Evolutionary conservation across 768 basidiomycete genomes (phyloP).

Genomic region (Collybiopsis confluens): DNA sequence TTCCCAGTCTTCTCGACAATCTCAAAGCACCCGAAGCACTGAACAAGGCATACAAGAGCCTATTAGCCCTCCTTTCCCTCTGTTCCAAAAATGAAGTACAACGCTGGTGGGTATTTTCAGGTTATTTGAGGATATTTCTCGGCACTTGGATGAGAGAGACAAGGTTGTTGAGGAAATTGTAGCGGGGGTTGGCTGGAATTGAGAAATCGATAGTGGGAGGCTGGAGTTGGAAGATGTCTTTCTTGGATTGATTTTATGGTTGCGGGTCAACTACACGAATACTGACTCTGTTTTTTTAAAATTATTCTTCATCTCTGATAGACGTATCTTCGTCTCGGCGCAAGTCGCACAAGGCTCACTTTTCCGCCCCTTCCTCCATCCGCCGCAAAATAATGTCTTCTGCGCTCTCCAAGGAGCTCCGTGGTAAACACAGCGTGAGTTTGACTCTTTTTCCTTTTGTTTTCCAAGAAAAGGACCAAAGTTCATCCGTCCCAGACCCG

Average conservation of each 20-base stretch:
- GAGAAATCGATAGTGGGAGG: background rate
- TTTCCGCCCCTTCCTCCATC: slow-evolving; percentile 88
- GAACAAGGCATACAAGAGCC: slow-evolving; percentile 42
- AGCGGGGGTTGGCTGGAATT: background rate
- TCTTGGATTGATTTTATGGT: slow-evolving; percentile 1
- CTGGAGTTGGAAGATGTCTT: background rate
- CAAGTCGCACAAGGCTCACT: slow-evolving; percentile 98
- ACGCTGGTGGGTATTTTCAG: slow-evolving; percentile 62
- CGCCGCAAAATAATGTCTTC: slow-evolving; percentile 99
- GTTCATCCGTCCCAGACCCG: slow-evolving; percentile 52
- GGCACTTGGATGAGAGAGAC: no score
- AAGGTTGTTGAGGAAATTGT: no score
- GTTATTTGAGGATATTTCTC: slow-evolving; percentile 6
- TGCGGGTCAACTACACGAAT: background rate
- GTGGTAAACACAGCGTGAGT: slow-evolving; percentile 85
- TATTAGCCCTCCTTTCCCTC: slow-evolving; percentile 17
- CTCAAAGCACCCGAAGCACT: background rate
- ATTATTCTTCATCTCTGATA: slow-evolving; percentile 28
- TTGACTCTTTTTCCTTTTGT: background rate
- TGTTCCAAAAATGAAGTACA: slow-evolving; percentile 74
- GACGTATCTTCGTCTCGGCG: slow-evolving; percentile 91
- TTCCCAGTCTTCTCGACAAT: background rate
- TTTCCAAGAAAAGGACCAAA: no score
- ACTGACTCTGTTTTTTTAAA: no score
- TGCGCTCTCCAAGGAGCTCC: slow-evolving; percentile 90